Evolutionary conservation across 2,329 filamentous ascomycete genomes (phyloP).

Genomic region (Fonsecaea pedrosoi): DNA sequence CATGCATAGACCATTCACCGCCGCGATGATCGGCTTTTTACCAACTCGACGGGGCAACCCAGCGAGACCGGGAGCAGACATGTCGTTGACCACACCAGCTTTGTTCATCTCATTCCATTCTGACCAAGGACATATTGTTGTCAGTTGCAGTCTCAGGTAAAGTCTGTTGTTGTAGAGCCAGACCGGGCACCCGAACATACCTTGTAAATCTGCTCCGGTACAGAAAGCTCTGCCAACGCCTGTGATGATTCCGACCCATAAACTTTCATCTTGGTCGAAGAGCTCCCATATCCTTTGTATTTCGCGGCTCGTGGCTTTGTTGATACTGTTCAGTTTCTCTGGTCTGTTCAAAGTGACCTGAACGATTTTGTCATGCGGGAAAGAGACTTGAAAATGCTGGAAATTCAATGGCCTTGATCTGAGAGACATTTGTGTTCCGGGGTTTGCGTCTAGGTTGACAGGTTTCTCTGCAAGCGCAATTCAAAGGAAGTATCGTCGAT

Average conservation of each 20-base stretch:
- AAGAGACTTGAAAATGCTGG: slow-evolving; percentile 42
- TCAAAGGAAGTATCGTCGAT: slow-evolving; percentile 12
- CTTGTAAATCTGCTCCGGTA: slow-evolving; percentile 54
- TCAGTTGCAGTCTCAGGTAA: slow-evolving; percentile 8
- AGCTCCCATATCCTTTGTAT: slow-evolving; percentile 52
- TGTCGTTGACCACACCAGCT: slow-evolving; percentile 37
- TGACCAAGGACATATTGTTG: slow-evolving; percentile 34
- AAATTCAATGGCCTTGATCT: slow-evolving; percentile 29
- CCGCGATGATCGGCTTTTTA: slow-evolving; percentile 76
- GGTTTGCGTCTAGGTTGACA: not conserved
- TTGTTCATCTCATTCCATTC: slow-evolving; percentile 34
- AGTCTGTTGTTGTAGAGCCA: not conserved
- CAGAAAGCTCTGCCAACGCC: slow-evolving; percentile 53
- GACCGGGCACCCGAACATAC: slow-evolving; percentile 43
- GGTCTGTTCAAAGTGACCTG: slow-evolving; percentile 56
- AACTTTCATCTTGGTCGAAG: slow-evolving; percentile 51
- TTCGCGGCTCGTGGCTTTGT: slow-evolving; percentile 48
- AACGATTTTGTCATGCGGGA: slow-evolving; percentile 54
- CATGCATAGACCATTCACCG: slow-evolving; percentile 75
- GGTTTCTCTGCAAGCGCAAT: not conserved
- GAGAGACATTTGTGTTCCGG: slow-evolving; percentile 40
- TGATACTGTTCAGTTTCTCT: slow-evolving; percentile 53
- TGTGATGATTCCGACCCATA: slow-evolving; percentile 52
- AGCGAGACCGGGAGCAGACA: slow-evolving; percentile 42
- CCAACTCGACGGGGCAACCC: slow-evolving; percentile 62